Conservation (phyloP, 2,329 filamentous ascomycete species). For the Colletotrichum graminicola region DNA sequence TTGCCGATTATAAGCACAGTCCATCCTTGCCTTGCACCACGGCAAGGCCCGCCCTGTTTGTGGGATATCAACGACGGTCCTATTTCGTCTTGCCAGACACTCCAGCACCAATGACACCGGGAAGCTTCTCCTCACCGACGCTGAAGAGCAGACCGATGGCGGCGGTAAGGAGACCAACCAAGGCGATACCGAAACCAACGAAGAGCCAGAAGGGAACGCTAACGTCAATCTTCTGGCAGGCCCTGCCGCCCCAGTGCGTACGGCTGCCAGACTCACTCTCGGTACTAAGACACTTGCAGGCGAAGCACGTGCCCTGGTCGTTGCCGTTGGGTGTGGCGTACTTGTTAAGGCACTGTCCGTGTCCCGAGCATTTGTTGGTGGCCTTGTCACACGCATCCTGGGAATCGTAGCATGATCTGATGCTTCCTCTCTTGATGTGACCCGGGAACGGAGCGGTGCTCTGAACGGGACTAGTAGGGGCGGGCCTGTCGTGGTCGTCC, state of each 20-base stretch:
- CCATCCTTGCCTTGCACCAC: slow-evolving; percentile 28
- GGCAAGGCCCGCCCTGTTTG: slow-evolving; percentile 6
- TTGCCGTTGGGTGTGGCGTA: slow-evolving; percentile 61
- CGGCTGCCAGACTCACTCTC: slow-evolving; percentile 68
- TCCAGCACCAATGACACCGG: slow-evolving; percentile 95
- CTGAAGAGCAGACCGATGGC: slow-evolving; percentile 83
- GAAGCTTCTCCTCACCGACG: slow-evolving; percentile 88
- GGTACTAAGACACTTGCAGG: slow-evolving; percentile 79
- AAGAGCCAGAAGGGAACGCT: slow-evolving; percentile 92
- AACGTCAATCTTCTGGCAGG: slow-evolving; percentile 92
- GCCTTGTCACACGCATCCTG: slow-evolving; percentile 74
- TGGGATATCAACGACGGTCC: slow-evolving; percentile 30
- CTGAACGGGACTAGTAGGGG: slow-evolving; percentile 20
- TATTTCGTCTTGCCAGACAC: slow-evolving; percentile 82
- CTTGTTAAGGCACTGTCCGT: slow-evolving; percentile 81
- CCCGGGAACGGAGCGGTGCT: slow-evolving; percentile 50
- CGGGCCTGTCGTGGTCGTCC: slow-evolving; percentile 44
- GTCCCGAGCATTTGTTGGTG: slow-evolving; percentile 85
- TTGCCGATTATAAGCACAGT: slow-evolving; percentile 42
- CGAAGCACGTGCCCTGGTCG: slow-evolving; percentile 73
- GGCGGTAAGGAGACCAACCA: slow-evolving; percentile 76
- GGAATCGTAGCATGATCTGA: slow-evolving; percentile 82
- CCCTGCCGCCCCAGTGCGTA: slow-evolving; percentile 83
- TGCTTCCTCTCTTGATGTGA: slow-evolving; percentile 55
- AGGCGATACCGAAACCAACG: slow-evolving; percentile 76